Percentiles rank a stretch among this genome's conserved stretches.
Evolutionary conservation across 1,139 yeast genomes (phyloP).

Genomic region (Debaryomycetaceae sp.): DNA sequence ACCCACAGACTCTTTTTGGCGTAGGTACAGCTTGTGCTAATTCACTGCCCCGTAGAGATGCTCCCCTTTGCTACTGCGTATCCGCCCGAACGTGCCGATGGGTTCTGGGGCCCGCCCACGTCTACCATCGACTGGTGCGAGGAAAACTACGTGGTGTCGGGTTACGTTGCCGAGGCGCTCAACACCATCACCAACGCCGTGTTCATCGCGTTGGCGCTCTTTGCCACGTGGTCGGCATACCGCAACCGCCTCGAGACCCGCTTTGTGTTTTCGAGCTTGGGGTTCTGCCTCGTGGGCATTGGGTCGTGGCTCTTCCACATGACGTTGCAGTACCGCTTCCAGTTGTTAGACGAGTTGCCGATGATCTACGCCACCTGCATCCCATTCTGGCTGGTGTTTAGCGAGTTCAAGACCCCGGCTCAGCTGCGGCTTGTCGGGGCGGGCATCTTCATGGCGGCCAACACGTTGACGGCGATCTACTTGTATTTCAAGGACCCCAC

Average conservation of each 20-base stretch:
- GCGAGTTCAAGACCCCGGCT: slow-evolving; percentile 47
- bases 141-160: slow-evolving; percentile 85
- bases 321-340: slow-evolving; percentile 87
- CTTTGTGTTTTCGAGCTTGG: slow-evolving; percentile 66
- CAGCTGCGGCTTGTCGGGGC: slow-evolving; percentile 46
- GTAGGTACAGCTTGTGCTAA: no score
- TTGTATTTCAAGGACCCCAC: slow-evolving; percentile 72
- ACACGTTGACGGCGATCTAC: slow-evolving; percentile 58
- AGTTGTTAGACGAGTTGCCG: slow-evolving; percentile 89
- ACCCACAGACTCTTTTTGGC: no score
- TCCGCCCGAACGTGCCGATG: slow-evolving; percentile 39
- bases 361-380: slow-evolving; percentile 97
- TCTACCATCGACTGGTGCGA: slow-evolving; percentile 96
- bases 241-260: slow-evolving; percentile 62
- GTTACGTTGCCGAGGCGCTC: slow-evolving; percentile 81
- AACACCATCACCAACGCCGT: slow-evolving; percentile 75
- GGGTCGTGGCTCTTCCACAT: slow-evolving; percentile 96
- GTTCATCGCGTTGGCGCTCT: slow-evolving; percentile 63
- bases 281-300: slow-evolving; percentile 83
- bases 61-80: slow-evolving; percentile 46
- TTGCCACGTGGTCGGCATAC: slow-evolving; percentile 60
- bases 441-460: slow-evolving; percentile 54
- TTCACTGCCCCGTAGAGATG: slow-evolving; percentile 17
- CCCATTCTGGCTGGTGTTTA: slow-evolving; percentile 86
- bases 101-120: slow-evolving; percentile 48